phyloP scores from a whole-genome alignment of 495 filamentous ascomycete genomes.

The Oidiodendron maius region DNA sequence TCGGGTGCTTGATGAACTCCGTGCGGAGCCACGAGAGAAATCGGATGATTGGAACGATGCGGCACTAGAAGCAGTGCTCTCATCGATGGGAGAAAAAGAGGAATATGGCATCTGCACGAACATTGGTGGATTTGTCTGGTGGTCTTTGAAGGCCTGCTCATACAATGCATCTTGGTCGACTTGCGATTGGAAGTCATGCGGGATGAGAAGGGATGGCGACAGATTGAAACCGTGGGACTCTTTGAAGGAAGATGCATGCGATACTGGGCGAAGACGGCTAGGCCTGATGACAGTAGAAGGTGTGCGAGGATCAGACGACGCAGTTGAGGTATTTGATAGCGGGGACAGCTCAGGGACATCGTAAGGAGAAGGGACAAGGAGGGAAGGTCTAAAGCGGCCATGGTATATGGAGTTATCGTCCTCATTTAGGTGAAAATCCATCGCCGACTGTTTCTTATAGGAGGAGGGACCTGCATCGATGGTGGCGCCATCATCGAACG shows the following conservation, averaged over 20 bases:
- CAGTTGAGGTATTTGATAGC: conserved; percentile 15
- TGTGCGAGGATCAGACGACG: conserved; percentile 16
- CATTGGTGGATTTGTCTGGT: conserved; percentile 9
- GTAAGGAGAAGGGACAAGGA: conserved; percentile 34
- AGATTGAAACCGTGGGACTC: conserved; percentile 49
- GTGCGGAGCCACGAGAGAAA: conserved; percentile 19
- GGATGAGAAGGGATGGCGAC: conserved; percentile 49
- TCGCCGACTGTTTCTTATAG: neutral
- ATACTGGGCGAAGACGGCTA: conserved; percentile 25
- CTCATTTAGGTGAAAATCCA: conserved; percentile 17
- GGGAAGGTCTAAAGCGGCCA: conserved; percentile 23
- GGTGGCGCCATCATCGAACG: conserved; percentile 17
- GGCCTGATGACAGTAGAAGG: conserved; percentile 19
- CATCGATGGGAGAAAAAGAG: conserved; percentile 19
- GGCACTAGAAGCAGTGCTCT: conserved; percentile 15
- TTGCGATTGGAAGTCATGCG: conserved; percentile 25
- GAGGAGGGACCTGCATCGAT: conserved; percentile 23
- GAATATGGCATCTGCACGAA: conserved; percentile 12
- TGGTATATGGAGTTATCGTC: conserved; percentile 19
- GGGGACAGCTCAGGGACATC: conserved; percentile 39
- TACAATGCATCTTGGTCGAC: conserved; percentile 21
- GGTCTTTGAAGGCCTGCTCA: conserved; percentile 12
- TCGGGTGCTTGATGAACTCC: conserved; percentile 17
- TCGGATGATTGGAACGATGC: conserved; percentile 19
- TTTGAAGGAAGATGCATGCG: conserved; percentile 44